Conservation (phyloP, 495 filamentous ascomycete species). For the Darksidea phi region DNA sequence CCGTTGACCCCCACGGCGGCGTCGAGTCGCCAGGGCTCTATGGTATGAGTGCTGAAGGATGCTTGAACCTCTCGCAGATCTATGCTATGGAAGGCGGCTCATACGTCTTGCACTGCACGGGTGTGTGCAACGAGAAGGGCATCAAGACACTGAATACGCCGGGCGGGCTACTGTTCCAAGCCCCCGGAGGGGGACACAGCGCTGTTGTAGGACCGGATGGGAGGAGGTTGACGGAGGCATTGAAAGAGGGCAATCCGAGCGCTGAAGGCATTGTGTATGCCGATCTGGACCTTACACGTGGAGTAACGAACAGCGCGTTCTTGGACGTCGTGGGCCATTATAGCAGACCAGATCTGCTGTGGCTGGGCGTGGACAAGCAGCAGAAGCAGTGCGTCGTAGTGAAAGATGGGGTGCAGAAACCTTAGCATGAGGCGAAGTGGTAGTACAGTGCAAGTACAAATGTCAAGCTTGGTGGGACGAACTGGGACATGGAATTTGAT, state of each 20-base stretch:
- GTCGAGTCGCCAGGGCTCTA: slow-evolving; percentile 29
- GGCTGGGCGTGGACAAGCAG: slow-evolving; percentile 49
- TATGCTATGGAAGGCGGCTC: slow-evolving; percentile 55
- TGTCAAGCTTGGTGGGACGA: too few relatives aligned
- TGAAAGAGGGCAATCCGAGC: slow-evolving; percentile 31
- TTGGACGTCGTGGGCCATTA: slow-evolving; percentile 53
- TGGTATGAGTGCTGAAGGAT: slow-evolving; percentile 47
- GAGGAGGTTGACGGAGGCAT: slow-evolving; percentile 43
- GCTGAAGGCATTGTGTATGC: slow-evolving; percentile 52
- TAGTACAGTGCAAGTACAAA: too few relatives aligned
- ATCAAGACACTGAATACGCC: slow-evolving; percentile 47
- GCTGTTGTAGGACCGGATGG: slow-evolving; percentile 58
- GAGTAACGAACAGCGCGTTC: slow-evolving; percentile 44
- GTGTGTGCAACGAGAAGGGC: slow-evolving; percentile 46
- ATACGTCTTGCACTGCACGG: slow-evolving; percentile 54
- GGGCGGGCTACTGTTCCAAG: slow-evolving; percentile 40
- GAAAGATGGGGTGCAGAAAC: too few relatives aligned
- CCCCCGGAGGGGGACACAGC: slow-evolving; percentile 51
- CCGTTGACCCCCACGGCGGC: slow-evolving; percentile 1
- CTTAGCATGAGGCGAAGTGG: too few relatives aligned
- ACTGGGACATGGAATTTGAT: too few relatives aligned
- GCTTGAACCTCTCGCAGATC: slow-evolving; percentile 47
- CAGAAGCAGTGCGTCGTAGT: slow-evolving; percentile 30
- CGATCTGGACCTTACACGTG: slow-evolving; percentile 47
- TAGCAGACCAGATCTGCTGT: slow-evolving; percentile 56